phyloP scores from a whole-genome alignment of 768 basidiomycete species.

The Thelephora ganbajun region DNA sequence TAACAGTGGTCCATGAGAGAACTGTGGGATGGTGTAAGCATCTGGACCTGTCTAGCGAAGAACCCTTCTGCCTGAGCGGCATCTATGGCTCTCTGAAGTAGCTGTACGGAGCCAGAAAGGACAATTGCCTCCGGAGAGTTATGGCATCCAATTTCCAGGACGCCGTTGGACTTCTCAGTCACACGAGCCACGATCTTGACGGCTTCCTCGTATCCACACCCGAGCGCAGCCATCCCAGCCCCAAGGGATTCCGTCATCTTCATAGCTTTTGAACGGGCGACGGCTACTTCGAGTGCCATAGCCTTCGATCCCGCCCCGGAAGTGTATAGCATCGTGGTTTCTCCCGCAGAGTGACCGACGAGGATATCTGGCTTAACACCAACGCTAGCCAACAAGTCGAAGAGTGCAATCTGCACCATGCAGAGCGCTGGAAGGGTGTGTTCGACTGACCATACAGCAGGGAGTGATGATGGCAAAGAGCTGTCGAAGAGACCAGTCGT shows the following conservation, averaged over 20 bases:
- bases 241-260: constrained; percentile 17
- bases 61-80: constrained; percentile 16
- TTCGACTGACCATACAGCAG: constrained; percentile 19
- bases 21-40: constrained; percentile 25
- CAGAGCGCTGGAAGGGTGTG: constrained; percentile 27
- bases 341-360: constrained; percentile 34
- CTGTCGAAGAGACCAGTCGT: constrained; percentile 22
- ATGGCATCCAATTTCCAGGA: constrained; percentile 27
- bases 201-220: constrained; percentile 19
- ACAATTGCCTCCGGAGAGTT: constrained; percentile 25
- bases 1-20: constrained; percentile 23
- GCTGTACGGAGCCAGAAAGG: constrained; percentile 18
- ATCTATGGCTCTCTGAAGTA: constrained; percentile 17
- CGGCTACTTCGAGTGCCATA: constrained; percentile 29
- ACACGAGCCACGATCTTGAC: constrained; percentile 14
- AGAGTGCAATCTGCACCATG: constrained; percentile 32
- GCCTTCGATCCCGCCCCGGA: constrained; percentile 26
- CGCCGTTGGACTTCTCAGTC: constrained; percentile 5
- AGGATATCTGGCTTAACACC: constrained; percentile 24
- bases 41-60: constrained; percentile 23
- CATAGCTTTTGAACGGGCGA: constrained; percentile 27
- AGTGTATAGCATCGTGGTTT: constrained; percentile 28
- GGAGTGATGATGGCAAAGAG: constrained; percentile 3
- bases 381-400: constrained; percentile 24
- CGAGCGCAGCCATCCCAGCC: constrained; percentile 31